Evolutionary conservation across 2,329 filamentous ascomycete species (phyloP).

Genomic region (Bipolaris cookei): DNA sequence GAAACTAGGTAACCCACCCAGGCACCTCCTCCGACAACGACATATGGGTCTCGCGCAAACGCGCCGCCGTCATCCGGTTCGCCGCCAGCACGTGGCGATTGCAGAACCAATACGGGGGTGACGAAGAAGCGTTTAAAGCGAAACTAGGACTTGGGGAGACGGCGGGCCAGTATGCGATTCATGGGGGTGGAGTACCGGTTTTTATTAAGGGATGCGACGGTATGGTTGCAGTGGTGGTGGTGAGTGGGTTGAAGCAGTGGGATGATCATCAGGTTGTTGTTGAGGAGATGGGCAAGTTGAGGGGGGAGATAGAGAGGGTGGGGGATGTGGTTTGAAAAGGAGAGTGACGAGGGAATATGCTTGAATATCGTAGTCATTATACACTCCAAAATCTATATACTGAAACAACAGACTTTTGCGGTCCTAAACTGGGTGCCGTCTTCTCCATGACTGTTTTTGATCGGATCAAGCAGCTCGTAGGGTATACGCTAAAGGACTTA

Average conservation of each 20-base stretch:
- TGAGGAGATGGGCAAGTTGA: slow-evolving; percentile 52
- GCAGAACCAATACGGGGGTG: slow-evolving; percentile 67
- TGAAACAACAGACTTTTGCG: slow-evolving; percentile 2
- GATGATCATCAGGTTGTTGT: slow-evolving; percentile 80
- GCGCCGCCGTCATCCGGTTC: slow-evolving; percentile 73
- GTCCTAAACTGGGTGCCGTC: slow-evolving; percentile 7
- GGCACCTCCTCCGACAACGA: slow-evolving; percentile 75
- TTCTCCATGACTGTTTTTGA: slow-evolving; percentile 5
- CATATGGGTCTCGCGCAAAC: slow-evolving; percentile 68
- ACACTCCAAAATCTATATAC: too few relatives aligned
- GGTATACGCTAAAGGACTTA: slow-evolving; percentile 11
- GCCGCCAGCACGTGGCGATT: slow-evolving; percentile 73
- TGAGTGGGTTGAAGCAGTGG: slow-evolving; percentile 78
- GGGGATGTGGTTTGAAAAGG: background rate
- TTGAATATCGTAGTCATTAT: too few relatives aligned
- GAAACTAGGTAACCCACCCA: slow-evolving; percentile 57
- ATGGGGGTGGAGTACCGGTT: slow-evolving; percentile 77
- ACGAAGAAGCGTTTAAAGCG: slow-evolving; percentile 68
- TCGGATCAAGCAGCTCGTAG: slow-evolving; percentile 14
- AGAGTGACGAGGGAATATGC: too few relatives aligned
- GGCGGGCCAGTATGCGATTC: slow-evolving; percentile 71
- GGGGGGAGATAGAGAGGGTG: slow-evolving; percentile 17
- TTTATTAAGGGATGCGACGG: slow-evolving; percentile 74
- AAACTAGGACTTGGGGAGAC: slow-evolving; percentile 65
- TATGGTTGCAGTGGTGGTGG: slow-evolving; percentile 74